Conservation (phyloP, 140 eudicot species). For the Anethum foeniculum region DNA sequence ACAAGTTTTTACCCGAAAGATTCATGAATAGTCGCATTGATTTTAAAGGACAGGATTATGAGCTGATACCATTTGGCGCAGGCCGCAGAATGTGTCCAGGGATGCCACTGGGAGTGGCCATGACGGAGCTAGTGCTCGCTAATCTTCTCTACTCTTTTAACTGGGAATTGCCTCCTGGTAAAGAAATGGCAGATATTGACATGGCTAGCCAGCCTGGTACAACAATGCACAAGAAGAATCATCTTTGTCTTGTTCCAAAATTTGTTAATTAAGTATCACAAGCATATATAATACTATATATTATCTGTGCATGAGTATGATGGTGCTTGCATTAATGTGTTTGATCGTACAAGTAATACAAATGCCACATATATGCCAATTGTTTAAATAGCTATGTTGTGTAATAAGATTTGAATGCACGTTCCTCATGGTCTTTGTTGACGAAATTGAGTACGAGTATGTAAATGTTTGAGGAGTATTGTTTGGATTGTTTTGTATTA, state of each 20-base stretch:
- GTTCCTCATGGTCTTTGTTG: too few species aligned
- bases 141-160: neutral
- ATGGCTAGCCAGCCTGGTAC: neutral
- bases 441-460: too few species aligned
- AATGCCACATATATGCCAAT: too few species aligned
- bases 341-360: too few species aligned
- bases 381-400: too few species aligned
- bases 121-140: neutral
- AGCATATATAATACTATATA: too few species aligned
- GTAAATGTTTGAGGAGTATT: too few species aligned
- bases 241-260: slow-evolving; percentile 1
- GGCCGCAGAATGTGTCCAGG: slow-evolving; percentile 8
- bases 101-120: neutral
- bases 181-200: neutral
- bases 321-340: too few species aligned
- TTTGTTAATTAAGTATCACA: neutral
- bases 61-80: slow-evolving; percentile 1
- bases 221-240: neutral
- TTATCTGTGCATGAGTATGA: too few species aligned
- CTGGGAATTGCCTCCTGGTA: neutral
- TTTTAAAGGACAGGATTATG: slow-evolving; percentile 1
- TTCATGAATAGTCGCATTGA: neutral
- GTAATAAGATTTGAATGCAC: too few species aligned
- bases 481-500: too few species aligned
- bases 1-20: neutral